Conservation (phyloP, 345 rosid genomes). For the Excoecaria agallocha region DNA sequence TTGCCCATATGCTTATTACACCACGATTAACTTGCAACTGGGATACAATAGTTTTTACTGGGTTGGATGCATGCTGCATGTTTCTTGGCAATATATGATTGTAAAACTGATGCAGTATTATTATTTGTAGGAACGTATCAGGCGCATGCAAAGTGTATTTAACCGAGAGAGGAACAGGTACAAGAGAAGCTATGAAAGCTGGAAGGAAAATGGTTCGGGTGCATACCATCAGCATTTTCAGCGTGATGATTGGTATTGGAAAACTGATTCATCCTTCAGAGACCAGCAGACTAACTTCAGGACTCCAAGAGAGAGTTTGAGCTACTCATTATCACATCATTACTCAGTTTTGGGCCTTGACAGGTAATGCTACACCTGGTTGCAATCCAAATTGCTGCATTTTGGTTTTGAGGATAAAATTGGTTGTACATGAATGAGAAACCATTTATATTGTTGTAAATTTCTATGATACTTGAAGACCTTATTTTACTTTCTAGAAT, state of each 20-base stretch:
- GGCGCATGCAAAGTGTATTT: constrained; percentile 96
- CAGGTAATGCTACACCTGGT: constrained; percentile 44
- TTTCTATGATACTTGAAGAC: not conserved
- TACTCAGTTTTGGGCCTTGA: constrained; percentile 87
- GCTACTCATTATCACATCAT: constrained; percentile 78
- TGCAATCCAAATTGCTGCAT: not conserved
- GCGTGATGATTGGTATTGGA: constrained; percentile 99
- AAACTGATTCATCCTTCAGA: constrained; percentile 60
- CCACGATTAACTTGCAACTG: constrained; percentile 1
- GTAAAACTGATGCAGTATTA: not conserved
- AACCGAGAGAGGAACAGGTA: constrained; percentile 82
- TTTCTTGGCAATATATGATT: not conserved
- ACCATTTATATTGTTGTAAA: not conserved
- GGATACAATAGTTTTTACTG: not conserved
- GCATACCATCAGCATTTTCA: constrained; percentile 83
- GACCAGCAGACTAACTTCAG: constrained; percentile 57
- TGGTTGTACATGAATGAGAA: not conserved
- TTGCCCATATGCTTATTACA: not conserved
- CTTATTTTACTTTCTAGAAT: not conserved
- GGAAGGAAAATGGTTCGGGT: constrained; percentile 67
- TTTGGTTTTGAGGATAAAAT: not conserved
- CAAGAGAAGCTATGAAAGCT: constrained; percentile 67
- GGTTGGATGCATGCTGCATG: not conserved
- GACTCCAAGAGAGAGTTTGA: constrained; percentile 54
- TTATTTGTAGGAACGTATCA: constrained; percentile 77